Evolutionary conservation across 495 filamentous ascomycete genomes (phyloP), one percentile per base, ranked within the genome.

Genomic region (Lentithecium fluviatile): DNA sequence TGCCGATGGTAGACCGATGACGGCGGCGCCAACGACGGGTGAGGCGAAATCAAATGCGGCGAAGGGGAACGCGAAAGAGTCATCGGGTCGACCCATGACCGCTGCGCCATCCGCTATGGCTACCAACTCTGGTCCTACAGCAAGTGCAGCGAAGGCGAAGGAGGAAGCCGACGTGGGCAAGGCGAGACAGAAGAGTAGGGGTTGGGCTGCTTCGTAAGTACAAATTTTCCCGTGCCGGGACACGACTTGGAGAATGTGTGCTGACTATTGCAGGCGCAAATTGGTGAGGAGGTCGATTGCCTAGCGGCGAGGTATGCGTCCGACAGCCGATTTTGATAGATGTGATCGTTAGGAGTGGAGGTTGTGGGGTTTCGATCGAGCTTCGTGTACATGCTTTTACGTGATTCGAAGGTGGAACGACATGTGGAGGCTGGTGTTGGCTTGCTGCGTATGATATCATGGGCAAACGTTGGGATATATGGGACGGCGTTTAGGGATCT

Each of bases 171-270:
- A 26, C 23, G 11, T 45, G 21, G 26, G 29, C 2, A 36, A 32
- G 2, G 38, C 23, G 23, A 45, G 56, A 10, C 56, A 46, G 47
- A 59, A 59, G 56, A 51, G 45, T 24, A 43, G 56, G 17, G 56
- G 56, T 13, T 59, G 56, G 56, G 47, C 32, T n/a, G 45, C 19
- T 59, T 59, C 56, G 56, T 59, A 59, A 49, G 56, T 59, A 6
- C 26, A 21, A n/a, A n/a, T n/a, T n/a, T n/a, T n/a, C n/a, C n/a
- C n/a, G n/a, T n/a, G n/a, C n/a, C n/a, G n/a, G n/a, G 13, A 25
- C 6, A 26, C 29, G 13, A 10, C 17, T 2, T 19, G 25, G 6
- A 10, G 25, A 15, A 6, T 19, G 12, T 6, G 23, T 15, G 25
- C 46, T 51, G 34, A 52, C 21, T 36, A 8, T 1, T n/a, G 8